phyloP scores from a whole-genome alignment of 2,329 filamentous ascomycete species.

The Xylaria sp. region DNA sequence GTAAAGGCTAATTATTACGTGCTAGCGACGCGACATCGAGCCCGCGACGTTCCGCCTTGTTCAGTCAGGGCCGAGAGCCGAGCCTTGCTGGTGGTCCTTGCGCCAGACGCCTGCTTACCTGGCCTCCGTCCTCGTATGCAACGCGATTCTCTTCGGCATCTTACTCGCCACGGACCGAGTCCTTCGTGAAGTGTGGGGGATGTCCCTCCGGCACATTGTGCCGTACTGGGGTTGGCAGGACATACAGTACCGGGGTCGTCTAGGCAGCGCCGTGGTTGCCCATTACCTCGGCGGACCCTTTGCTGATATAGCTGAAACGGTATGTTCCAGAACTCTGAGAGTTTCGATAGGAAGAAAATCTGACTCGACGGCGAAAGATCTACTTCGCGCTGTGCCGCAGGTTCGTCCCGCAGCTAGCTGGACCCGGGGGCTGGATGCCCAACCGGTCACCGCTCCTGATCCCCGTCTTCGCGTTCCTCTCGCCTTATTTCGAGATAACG shows the following conservation, averaged over 20 bases:
- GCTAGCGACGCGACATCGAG: constrained; percentile 20
- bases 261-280: constrained; percentile 14
- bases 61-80: constrained; percentile 14
- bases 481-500: constrained; percentile 2
- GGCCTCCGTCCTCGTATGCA: constrained; percentile 12
- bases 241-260: constrained; percentile 15
- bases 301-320: constrained; percentile 22
- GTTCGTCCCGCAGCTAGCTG: constrained; percentile 20
- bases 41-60: constrained; percentile 16
- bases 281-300: constrained; percentile 21
- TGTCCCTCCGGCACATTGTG: constrained; percentile 21
- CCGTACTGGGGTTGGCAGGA: constrained; percentile 22
- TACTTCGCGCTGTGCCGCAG: constrained; percentile 21
- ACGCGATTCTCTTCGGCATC: constrained; percentile 18
- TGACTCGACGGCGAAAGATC: constrained; percentile 20
- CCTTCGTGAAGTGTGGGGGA: constrained; percentile 6
- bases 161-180: constrained; percentile 13
- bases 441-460: constrained; percentile 3
- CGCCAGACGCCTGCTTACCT: constrained; percentile 1
- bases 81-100: constrained; percentile 6
- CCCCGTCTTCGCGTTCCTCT: constrained; percentile 14
- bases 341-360: constrained; percentile 12
- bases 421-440: constrained; percentile 17
- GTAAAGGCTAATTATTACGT: constrained; percentile 6
- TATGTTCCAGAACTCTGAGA: constrained; percentile 13